phyloP scores from a whole-genome alignment of 768 basidiomycete species.

The Krasilnikovozyma curviuscula region DNA sequence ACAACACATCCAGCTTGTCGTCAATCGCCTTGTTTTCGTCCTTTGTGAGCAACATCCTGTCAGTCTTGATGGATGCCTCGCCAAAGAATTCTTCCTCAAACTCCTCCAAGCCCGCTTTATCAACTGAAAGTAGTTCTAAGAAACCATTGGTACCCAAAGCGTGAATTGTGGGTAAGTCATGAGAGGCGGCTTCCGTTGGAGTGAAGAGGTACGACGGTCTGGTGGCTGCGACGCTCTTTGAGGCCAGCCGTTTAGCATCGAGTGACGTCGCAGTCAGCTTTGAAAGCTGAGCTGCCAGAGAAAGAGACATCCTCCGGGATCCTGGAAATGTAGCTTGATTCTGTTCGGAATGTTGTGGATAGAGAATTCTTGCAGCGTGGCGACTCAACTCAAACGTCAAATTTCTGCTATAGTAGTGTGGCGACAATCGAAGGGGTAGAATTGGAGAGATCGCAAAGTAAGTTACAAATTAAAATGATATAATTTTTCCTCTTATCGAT shows the following conservation, averaged over 20 bases:
- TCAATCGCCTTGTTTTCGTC: conserved; percentile 50
- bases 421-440: too few relatives aligned
- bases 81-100: conserved; percentile 63
- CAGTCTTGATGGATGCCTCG: conserved; percentile 49
- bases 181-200: conserved; percentile 55
- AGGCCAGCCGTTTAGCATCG: conserved; percentile 50
- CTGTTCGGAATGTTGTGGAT: too few relatives aligned
- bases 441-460: too few relatives aligned
- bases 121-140: conserved; percentile 45
- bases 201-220: conserved; percentile 67
- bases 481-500: too few relatives aligned
- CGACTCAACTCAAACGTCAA: too few relatives aligned
- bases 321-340: too few relatives aligned
- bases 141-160: conserved; percentile 64
- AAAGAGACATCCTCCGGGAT: too few relatives aligned
- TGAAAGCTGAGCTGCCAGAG: too few relatives aligned
- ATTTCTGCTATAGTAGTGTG: too few relatives aligned
- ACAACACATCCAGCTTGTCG: conserved; percentile 38
- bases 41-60: conserved; percentile 53
- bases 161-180: conserved; percentile 73
- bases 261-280: too few relatives aligned
- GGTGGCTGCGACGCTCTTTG: conserved; percentile 31
- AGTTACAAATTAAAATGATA: too few relatives aligned
- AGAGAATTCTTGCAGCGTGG: too few relatives aligned
- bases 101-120: conserved; percentile 36